Evolutionary conservation across 106 monocot species (phyloP).

Genomic region (Allium cepa): DNA sequence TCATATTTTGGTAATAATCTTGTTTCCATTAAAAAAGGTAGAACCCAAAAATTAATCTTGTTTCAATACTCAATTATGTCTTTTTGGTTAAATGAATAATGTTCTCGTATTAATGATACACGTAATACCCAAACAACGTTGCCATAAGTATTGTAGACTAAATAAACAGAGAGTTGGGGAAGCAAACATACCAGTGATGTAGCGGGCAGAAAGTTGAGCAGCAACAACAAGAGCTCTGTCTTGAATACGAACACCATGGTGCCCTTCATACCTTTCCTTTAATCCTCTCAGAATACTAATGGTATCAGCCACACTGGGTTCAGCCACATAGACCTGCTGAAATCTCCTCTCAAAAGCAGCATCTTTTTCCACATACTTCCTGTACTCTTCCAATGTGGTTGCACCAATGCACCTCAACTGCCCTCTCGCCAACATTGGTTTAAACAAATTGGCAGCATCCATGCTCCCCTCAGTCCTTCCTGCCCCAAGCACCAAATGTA

Average conservation of each 20-base stretch:
- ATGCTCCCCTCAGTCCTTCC: slow-evolving; percentile 55
- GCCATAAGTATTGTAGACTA: no score
- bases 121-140: no score
- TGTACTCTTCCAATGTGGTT: slow-evolving; percentile 62
- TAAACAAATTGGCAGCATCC: slow-evolving; percentile 63
- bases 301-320: slow-evolving; percentile 47
- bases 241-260: slow-evolving; percentile 58
- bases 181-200: slow-evolving; percentile 40
- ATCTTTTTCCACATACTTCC: slow-evolving; percentile 69
- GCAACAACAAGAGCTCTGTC: slow-evolving; percentile 65
- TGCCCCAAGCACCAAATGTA: slow-evolving; percentile 65
- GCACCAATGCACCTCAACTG: slow-evolving; percentile 58
- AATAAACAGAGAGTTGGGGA: no score
- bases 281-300: slow-evolving; percentile 52
- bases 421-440: slow-evolving; percentile 66
- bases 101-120: no score
- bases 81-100: no score
- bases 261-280: slow-evolving; percentile 65
- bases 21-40: no score
- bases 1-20: no score
- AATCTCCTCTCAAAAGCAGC: slow-evolving; percentile 46
- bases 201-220: slow-evolving; percentile 51
- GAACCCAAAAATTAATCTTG: no score
- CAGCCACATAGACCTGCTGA: slow-evolving; percentile 60
- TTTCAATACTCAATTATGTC: no score